These are phyloP conservation scores for Alternaria burnsii DNA, from an alignment of 2,329 filamentous ascomycete species.

Conservation along the genomic window DNA sequence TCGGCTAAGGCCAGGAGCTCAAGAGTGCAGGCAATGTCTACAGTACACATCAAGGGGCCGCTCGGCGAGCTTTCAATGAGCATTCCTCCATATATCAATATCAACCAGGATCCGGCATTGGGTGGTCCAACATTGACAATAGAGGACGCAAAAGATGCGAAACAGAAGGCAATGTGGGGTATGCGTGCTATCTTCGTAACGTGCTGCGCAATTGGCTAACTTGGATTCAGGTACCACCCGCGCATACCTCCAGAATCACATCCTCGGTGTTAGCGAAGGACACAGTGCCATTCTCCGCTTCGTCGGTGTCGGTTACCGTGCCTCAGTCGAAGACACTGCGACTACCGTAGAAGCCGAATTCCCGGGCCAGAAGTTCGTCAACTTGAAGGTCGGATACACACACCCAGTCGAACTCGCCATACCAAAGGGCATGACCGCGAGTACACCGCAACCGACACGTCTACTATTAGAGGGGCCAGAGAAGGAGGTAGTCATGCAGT, in stretches of 20 bases:
- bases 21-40: slow-evolving; percentile 69
- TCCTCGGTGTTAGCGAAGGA: slow-evolving; percentile 94
- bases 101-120: slow-evolving; percentile 71
- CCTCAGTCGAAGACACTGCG: slow-evolving; percentile 80
- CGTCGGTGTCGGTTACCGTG: slow-evolving; percentile 95
- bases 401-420: slow-evolving; percentile 92
- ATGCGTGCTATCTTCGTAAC: slow-evolving; percentile 17
- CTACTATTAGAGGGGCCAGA: slow-evolving; percentile 89
- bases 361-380: slow-evolving; percentile 86
- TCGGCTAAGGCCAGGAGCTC: slow-evolving; percentile 67
- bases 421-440: slow-evolving; percentile 83
- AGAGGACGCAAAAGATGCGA: slow-evolving; percentile 70
- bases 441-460: slow-evolving; percentile 87
- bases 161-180: slow-evolving; percentile 98
- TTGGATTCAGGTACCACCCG: slow-evolving; percentile 77
- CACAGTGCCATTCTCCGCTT: slow-evolving; percentile 92
- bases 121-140: slow-evolving; percentile 75
- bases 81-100: slow-evolving; percentile 79
- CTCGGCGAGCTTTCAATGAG: slow-evolving; percentile 79
- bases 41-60: slow-evolving; percentile 80
- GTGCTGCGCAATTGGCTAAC: slow-evolving; percentile 11
- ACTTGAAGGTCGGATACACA: slow-evolving; percentile 94
- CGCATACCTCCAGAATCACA: slow-evolving; percentile 87
- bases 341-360: slow-evolving; percentile 72
- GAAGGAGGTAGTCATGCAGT: slow-evolving; percentile 86